phyloP scores from a whole-genome alignment of 2,329 filamentous ascomycete genomes.

The Fusarium palustre region DNA sequence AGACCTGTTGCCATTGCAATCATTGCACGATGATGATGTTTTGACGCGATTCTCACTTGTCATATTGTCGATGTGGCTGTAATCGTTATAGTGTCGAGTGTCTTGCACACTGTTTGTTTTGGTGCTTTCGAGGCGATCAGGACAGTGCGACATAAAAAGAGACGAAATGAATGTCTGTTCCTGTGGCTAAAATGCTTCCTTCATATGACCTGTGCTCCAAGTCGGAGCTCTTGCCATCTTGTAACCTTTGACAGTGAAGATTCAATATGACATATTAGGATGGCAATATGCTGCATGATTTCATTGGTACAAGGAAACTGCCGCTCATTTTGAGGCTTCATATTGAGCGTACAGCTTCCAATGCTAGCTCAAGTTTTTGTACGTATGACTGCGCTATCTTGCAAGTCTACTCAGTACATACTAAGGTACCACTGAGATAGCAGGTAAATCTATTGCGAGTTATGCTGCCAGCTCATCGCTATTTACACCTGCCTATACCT shows the following conservation, averaged over 20 bases:
- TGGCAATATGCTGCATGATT: background rate
- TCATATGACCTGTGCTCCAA: background rate
- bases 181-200: constrained; percentile 19
- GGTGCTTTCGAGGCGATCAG: accelerated
- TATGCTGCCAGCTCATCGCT: background rate
- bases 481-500: background rate
- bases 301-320: background rate
- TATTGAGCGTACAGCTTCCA: background rate
- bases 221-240: background rate
- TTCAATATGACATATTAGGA: background rate
- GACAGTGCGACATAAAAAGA: background rate
- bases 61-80: constrained; percentile 24
- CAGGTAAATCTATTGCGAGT: background rate
- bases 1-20: background rate
- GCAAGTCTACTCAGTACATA: background rate
- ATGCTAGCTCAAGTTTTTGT: background rate
- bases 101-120: background rate
- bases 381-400: background rate
- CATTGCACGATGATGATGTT: constrained; percentile 29
- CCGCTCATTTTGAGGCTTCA: background rate
- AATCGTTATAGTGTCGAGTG: background rate
- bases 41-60: constrained; percentile 37
- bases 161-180: background rate
- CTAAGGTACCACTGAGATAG: too few relatives aligned
- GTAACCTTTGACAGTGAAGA: background rate